A percentile compares a stretch with the other conserved stretches of the same genome.
phyloP scores from a whole-genome alignment of 257 asterid species.

The Nicotiana attenuata region DNA sequence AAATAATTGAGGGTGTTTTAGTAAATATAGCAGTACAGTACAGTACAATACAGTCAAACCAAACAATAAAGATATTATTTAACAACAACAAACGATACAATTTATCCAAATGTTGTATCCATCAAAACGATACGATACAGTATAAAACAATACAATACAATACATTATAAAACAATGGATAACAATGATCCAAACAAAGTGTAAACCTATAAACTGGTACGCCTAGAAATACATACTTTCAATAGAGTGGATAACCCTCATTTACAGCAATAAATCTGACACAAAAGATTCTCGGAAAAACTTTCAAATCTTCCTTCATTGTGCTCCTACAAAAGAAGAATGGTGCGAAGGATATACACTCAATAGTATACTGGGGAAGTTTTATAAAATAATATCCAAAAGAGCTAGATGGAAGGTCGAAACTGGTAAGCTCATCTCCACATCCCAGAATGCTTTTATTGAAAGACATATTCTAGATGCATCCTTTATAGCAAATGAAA shows the following conservation, averaged over 20 bases:
- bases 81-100: too few relatives aligned
- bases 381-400: not conserved
- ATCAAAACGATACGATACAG: too few relatives aligned
- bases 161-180: too few relatives aligned
- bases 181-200: too few relatives aligned
- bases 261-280: conserved; percentile 4
- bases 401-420: not conserved
- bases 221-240: not conserved
- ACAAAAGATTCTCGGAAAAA: not conserved
- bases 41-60: too few relatives aligned
- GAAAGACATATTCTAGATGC: not conserved
- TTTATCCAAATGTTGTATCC: too few relatives aligned
- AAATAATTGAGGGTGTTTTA: too few relatives aligned
- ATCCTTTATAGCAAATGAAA: not conserved
- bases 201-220: not conserved
- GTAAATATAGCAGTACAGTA: too few relatives aligned
- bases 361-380: not conserved
- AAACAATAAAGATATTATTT: too few relatives aligned
- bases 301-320: too few relatives aligned
- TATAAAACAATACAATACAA: too few relatives aligned
- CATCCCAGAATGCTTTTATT: not conserved
- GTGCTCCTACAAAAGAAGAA: not conserved
- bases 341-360: not conserved
- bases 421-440: not conserved
- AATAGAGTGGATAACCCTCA: not conserved